Evolutionary conservation across 2,329 filamentous ascomycete genomes (phyloP), one percentile per base, ranked within the genome.

Genomic region (Akanthomyces uredinophilus): DNA sequence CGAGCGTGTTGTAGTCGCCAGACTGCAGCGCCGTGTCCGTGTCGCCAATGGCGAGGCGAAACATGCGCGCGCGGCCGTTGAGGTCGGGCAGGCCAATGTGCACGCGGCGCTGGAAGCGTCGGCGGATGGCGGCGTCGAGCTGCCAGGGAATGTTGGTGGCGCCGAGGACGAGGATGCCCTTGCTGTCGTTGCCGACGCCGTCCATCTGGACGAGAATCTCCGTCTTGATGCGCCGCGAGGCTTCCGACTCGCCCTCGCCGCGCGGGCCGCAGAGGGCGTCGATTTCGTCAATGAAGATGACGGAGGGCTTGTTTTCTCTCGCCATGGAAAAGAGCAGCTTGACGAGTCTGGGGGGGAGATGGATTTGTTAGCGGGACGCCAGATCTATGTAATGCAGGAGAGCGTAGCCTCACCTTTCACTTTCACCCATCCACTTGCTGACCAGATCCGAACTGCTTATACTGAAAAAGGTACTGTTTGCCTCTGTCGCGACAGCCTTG

Each of bases 401-500:
- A 35, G 68, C 66, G 18, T 2, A 35, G 37, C 37, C 72, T 64
- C 79, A 96, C 91, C 92, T 87, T 86, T 99, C 95, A 81, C 91
- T 96, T 78, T 99, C 95, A 79, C 95, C 95, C 95, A 99, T 99
- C 95, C 95, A 99, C 74, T 99, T 99, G 75, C 92, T 96, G 64
- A 99, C 95, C 75, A 99, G 76, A 74, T 99, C 95, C 72, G 92
- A 96, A 82, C 91, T 96, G 78, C 91, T 96, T 67, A 99, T 94
- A 72, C 92, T 97, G 83, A 99, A 99, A 74, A 99, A 99, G 4
- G 95, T 98, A 77, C 93, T 97, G 77, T 99, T 98, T 63, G 95
- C 95, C 77, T 99, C 95, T 20, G 95, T 99, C 59, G 95, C 95
- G 56, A 99, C 94, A 2, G 95, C 95, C 77, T 98, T 99, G 65